A percentile compares a stretch with the other conserved stretches of the same genome.
Evolutionary conservation across 805 yeast species (phyloP).

Genomic region (Ogataea thermomethanolica): DNA sequence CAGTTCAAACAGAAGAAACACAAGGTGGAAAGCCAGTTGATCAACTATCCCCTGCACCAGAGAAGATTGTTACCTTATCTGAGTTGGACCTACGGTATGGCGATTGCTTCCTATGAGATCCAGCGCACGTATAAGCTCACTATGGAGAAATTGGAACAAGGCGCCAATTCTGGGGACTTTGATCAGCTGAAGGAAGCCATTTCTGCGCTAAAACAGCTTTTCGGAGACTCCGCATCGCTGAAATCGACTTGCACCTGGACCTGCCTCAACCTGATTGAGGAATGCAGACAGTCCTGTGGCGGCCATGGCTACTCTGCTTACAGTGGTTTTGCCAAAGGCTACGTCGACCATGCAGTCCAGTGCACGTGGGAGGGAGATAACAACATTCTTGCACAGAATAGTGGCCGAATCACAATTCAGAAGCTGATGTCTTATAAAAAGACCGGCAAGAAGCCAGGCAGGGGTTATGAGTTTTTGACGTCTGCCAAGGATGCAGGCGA

Average conservation of each 20-base stretch:
- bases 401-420: constrained; percentile 75
- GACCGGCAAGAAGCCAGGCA: constrained; percentile 44
- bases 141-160: constrained; percentile 51
- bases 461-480: constrained; percentile 40
- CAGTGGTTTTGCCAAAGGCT: constrained; percentile 85
- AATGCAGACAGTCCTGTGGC: constrained; percentile 91
- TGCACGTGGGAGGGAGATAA: constrained; percentile 99
- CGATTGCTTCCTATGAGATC: constrained; percentile 65
- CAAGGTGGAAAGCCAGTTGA: constrained; percentile 61
- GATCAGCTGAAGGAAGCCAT: constrained; percentile 45
- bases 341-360: constrained; percentile 93
- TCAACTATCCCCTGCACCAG: constrained; percentile 88
- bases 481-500: constrained; percentile 28
- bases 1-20: constrained; percentile 58
- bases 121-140: constrained; percentile 48
- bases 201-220: constrained; percentile 66
- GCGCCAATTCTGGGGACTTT: constrained; percentile 47
- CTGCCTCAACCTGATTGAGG: constrained; percentile 75
- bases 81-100: constrained; percentile 73
- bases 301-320: constrained; percentile 96
- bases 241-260: constrained; percentile 91
- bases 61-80: constrained; percentile 81
- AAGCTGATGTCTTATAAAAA: constrained; percentile 36
- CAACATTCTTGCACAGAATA: constrained; percentile 75
- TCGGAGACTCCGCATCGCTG: constrained; percentile 80